phyloP scores from a whole-genome alignment of 352 stramenopile species.

The Phytophthora rubi region DNA sequence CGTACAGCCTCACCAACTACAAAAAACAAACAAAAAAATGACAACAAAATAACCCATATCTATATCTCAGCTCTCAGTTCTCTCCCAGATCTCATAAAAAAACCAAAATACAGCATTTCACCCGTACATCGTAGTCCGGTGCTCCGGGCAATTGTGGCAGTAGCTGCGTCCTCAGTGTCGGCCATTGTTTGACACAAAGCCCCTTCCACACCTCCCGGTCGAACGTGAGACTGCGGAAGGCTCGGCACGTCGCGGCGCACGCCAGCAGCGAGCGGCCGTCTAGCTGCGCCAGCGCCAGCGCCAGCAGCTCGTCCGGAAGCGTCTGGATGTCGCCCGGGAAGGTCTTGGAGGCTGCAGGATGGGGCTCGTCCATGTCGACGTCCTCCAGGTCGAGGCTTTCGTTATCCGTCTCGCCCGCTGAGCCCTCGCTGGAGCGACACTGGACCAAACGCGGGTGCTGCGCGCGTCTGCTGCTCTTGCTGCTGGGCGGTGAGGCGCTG shows the following conservation, averaged over 20 bases:
- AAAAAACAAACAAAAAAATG: slow-evolving; percentile 7
- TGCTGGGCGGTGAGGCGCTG: slow-evolving; percentile 10
- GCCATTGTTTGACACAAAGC: slow-evolving; percentile 67
- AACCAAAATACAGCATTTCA: slow-evolving; percentile 11
- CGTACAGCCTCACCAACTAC: slow-evolving; percentile 78
- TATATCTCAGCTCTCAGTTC: slow-evolving; percentile 18
- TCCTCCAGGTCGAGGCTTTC: slow-evolving; percentile 40
- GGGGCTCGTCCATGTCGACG: slow-evolving; percentile 24
- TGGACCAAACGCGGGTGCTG: slow-evolving; percentile 40
- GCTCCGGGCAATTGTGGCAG: slow-evolving; percentile 75
- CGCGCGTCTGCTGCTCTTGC: slow-evolving; percentile 18
- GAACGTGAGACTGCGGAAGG: slow-evolving; percentile 58
- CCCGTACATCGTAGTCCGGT: slow-evolving; percentile 78
- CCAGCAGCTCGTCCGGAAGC: slow-evolving; percentile 63
- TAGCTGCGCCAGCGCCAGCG: slow-evolving; percentile 50
- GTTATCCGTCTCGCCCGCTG: slow-evolving; percentile 44
- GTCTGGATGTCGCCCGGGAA: slow-evolving; percentile 33
- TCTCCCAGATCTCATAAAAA: not conserved
- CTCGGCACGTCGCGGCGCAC: slow-evolving; percentile 51
- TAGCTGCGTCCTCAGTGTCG: slow-evolving; percentile 57
- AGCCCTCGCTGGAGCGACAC: slow-evolving; percentile 37
- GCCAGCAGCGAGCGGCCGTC: slow-evolving; percentile 66
- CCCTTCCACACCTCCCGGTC: slow-evolving; percentile 70
- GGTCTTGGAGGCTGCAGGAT: not conserved
- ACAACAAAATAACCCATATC: slow-evolving; percentile 2